Evolutionary conservation across 225 moss, liverwort and hornwort species (phyloP).

Genomic region (Pseudoscleropodium purum): DNA sequence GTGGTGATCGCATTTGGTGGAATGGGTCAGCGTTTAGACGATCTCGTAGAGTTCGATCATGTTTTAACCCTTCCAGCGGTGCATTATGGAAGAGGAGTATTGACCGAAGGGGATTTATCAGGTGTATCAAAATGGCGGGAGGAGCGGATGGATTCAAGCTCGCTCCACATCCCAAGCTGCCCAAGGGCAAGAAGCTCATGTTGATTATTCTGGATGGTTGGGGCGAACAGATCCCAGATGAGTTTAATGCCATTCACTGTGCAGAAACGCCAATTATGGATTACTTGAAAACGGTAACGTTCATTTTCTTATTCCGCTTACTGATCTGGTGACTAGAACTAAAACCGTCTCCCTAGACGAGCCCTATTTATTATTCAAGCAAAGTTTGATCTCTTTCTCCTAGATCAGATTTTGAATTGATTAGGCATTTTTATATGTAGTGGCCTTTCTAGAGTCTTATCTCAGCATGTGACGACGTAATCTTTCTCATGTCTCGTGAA

Average conservation of each 20-base stretch:
- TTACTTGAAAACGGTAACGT: conserved; percentile 56
- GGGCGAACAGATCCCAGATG: conserved; percentile 92
- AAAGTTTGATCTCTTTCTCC: neutral
- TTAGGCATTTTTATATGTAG: neutral
- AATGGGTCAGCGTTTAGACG: neutral
- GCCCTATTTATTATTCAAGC: neutral
- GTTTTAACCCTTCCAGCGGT: neutral
- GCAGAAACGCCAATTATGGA: conserved; percentile 89
- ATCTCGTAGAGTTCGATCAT: neutral
- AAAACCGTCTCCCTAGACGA: neutral
- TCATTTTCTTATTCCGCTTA: neutral
- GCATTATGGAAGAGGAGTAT: conserved; percentile 18
- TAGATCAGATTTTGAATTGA: neutral
- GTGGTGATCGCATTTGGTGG: neutral
- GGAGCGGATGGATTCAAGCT: conserved; percentile 35
- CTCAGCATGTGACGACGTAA: neutral
- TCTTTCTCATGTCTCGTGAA: neutral
- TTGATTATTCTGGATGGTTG: conserved; percentile 89
- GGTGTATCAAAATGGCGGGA: conserved; percentile 28
- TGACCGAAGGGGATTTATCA: conserved; percentile 6
- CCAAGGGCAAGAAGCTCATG: conserved; percentile 82
- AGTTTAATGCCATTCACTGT: conserved; percentile 84
- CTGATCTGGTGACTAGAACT: neutral
- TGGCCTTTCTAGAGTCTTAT: neutral
- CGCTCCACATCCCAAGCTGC: conserved; percentile 62